Base-by-base conservation (phyloP, 1,284 basidiomycete species). In the Waitea zeae region DNA sequence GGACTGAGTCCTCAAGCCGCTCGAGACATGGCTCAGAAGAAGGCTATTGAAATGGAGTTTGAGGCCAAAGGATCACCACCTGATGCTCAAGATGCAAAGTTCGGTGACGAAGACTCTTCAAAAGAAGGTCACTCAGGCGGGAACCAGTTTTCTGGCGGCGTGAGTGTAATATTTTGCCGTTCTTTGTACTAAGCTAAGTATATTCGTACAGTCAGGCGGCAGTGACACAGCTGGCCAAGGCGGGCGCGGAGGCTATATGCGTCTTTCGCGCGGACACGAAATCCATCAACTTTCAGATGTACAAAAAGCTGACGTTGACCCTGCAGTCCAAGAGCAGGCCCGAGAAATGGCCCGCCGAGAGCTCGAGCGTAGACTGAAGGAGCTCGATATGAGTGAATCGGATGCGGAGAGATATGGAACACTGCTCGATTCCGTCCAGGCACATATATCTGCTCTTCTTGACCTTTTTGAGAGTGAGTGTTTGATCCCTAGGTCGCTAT, bases 151-250 rank as follows among this genome's bases (percentile, higher is more conserved):
- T 66, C 71, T 30, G 73, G 72, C 4, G 73, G 73, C 6, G 71
- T 76, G 47, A 40, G 64, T 50, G 5, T 11, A 35, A 6, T 17
- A 20, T 31, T 33, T 15, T 31, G n/a, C 12, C 24, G 24, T n/a
- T 7, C 7, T 26, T n/a, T 26, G 9, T 7, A 7, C 24, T 26
- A 7, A 26, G 24, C 24, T 7, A 26, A 26, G 9, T n/a, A 7
- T 26, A n/a, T n/a, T 6, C 35, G 26, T 22, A 18, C 30, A 76
- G 72, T 68, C 67, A 17, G 72, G 73, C 24, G 73, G 73, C 4
- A 57, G 70, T n/a, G 70, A 72, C 44, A 75, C 72, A 2, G 73
- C 72, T 4, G 73, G 73, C 1, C 49, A 73, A 38, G 73, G 73
- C 2, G 73, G 73, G 3, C 53, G 61, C 22, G 73, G 71, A 7